Conservation (phyloP, 2,329 filamentous ascomycete species). For the Raffaelea albimanens region DNA sequence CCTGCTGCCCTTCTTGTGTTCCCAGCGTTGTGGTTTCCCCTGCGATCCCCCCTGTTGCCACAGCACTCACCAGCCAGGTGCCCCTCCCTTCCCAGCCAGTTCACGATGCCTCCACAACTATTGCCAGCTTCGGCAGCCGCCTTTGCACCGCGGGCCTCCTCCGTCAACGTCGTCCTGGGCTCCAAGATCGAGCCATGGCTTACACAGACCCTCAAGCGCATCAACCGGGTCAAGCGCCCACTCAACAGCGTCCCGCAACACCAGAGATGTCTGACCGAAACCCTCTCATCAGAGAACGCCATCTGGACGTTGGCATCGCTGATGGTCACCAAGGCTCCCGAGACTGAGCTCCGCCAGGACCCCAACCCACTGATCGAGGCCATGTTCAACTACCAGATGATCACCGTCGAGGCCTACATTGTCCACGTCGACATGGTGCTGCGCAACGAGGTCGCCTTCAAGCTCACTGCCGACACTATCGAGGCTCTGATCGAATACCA, state of each 20-base stretch:
- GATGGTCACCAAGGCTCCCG: conserved; percentile 84
- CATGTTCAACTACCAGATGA: conserved; percentile 83
- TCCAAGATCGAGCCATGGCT: conserved; percentile 94
- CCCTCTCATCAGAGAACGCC: conserved; percentile 76
- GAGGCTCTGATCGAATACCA: conserved; percentile 90
- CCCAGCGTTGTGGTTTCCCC: conserved; percentile 5
- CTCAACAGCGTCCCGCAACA: conserved; percentile 96
- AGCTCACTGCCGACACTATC: conserved; percentile 91
- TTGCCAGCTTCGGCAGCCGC: conserved; percentile 91
- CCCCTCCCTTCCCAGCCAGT: conserved; percentile 6
- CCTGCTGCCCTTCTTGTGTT: not conserved
- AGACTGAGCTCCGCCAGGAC: conserved; percentile 75
- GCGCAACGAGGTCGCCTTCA: conserved; percentile 95
- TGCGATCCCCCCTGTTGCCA: conserved; percentile 19
- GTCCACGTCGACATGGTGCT: conserved; percentile 99
- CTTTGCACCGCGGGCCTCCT: conserved; percentile 82
- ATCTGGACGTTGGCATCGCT: conserved; percentile 92
- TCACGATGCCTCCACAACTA: conserved; percentile 94
- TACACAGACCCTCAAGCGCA: conserved; percentile 90
- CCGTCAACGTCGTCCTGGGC: conserved; percentile 88
- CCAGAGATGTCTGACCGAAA: conserved; percentile 90
- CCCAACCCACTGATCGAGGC: conserved; percentile 75
- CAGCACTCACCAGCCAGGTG: conserved; percentile 13
- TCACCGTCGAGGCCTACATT: conserved; percentile 94
- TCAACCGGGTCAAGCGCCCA: conserved; percentile 92